Evolutionary conservation across 2,329 filamentous ascomycete genomes (phyloP).

Genomic region (Huntiella savannae): DNA sequence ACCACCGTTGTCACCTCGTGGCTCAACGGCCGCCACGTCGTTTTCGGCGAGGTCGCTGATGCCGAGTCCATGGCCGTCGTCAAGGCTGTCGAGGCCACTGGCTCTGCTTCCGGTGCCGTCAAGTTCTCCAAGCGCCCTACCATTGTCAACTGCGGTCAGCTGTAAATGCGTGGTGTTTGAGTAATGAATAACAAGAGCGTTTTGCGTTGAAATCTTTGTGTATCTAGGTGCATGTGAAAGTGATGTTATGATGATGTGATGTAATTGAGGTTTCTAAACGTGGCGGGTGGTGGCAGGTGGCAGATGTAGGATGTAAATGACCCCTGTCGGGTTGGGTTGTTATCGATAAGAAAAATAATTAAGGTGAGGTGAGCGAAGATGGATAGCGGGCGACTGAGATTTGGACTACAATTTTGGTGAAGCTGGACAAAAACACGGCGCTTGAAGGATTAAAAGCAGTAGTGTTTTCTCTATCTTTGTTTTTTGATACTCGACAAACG

Average conservation of each 20-base stretch:
- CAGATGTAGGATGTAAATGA: neutral
- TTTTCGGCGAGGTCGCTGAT: slow-evolving; percentile 57
- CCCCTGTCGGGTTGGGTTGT: neutral
- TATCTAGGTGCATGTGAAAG: neutral
- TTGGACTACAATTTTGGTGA: neutral
- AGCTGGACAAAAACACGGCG: neutral
- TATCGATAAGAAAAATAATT: slow-evolving; percentile 9
- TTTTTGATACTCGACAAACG: neutral
- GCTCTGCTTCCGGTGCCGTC: slow-evolving; percentile 34
- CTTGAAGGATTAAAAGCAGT: no score
- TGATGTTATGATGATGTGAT: neutral
- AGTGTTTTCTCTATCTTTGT: no score
- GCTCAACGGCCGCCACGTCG: slow-evolving; percentile 66
- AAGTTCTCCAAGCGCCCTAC: slow-evolving; percentile 37
- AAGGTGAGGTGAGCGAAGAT: slow-evolving; percentile 1
- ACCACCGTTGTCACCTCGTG: slow-evolving; percentile 83
- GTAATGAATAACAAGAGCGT: slow-evolving; percentile 19
- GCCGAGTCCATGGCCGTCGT: slow-evolving; percentile 31
- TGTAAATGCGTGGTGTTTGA: slow-evolving; percentile 13
- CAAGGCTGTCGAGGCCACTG: slow-evolving; percentile 42
- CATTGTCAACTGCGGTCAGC: slow-evolving; percentile 34
- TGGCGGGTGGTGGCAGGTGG: neutral
- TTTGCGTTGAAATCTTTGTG: neutral
- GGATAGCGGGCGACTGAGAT: neutral
- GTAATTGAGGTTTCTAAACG: neutral